A percentile compares a stretch with the other conserved stretches of the same genome.
phyloP scores from a whole-genome alignment of 805 yeast genomes.

The Metschnikowia lachancei region DNA sequence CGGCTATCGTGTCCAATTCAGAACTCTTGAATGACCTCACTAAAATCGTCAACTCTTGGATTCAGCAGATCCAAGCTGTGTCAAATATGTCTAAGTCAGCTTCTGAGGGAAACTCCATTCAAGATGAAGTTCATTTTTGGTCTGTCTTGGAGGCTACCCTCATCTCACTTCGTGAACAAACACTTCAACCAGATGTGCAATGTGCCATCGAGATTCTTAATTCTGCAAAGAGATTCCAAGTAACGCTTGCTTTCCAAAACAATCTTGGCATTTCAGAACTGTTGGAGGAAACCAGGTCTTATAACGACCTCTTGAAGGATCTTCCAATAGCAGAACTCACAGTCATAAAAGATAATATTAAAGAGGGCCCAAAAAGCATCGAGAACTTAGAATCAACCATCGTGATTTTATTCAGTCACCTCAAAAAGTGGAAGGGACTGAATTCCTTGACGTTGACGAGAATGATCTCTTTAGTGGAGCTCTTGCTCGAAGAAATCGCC shows the following conservation, averaged over 20 bases:
- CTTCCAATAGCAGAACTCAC: conserved; percentile 62
- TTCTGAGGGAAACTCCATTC: conserved; percentile 47
- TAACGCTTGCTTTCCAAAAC: conserved; percentile 66
- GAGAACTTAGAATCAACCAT: conserved; percentile 46
- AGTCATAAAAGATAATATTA: conserved; percentile 17
- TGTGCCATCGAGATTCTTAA: conserved; percentile 60
- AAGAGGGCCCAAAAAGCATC: conserved; percentile 26
- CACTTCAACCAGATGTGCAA: conserved; percentile 51
- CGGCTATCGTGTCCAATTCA: conserved; percentile 38
- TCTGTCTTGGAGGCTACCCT: conserved; percentile 63
- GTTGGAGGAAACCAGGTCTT: conserved; percentile 47
- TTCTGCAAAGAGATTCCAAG: conserved; percentile 74
- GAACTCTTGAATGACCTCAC: conserved; percentile 68
- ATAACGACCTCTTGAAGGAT: conserved; percentile 63
- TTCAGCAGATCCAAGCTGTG: conserved; percentile 55
- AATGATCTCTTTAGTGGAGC: conserved; percentile 63
- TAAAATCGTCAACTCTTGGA: conserved; percentile 69
- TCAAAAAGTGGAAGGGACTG: conserved; percentile 57
- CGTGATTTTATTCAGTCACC: conserved; percentile 51
- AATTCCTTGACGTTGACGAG: conserved; percentile 61
- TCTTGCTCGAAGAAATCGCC: conserved; percentile 57
- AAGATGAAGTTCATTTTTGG: conserved; percentile 80
- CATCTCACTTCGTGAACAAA: conserved; percentile 53
- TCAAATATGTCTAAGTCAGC: conserved; percentile 54
- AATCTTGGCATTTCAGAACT: conserved; percentile 68